Evolutionary conservation across 495 filamentous ascomycete genomes (phyloP), one percentile per base, ranked within the genome.

Genomic region (Penicillium bialowiezense): DNA sequence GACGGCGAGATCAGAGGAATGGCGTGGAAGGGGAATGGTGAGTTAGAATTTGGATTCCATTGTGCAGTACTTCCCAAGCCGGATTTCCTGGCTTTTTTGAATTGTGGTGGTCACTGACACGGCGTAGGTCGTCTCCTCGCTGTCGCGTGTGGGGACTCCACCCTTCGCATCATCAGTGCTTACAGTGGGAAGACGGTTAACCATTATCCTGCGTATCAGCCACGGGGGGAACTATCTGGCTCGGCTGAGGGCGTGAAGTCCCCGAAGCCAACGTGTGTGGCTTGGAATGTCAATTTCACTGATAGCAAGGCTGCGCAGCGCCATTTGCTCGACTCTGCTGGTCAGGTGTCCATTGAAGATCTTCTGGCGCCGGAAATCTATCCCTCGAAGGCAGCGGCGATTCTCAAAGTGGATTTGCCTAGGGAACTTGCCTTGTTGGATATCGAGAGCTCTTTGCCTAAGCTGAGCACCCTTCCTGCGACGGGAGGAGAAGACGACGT

Each of bases 1-100:
- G 70, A 64, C 28, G 77, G 76, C n/a, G 75, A 75, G 51, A 75
- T 82, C 24, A 68, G 77, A 39, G 74, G 67, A 38, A 54, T 91
- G 35, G 69, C 65, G 42, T 95, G 90, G 91, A 93, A 92, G 65
- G 79, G 77, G 39, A 87, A 93, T 66, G 91, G 90, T 88, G 68
- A 50, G 72, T 60, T 31, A 13, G 13, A 9, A 42, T 50, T 39
- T 20, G 23, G 20, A 41, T 39, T 14, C 9, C 3, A 3, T 26
- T 29, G n/a, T 26, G 23, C 4, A 3, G 23, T 26, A n/a, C 43
- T 45, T 33, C 3, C 4, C 34, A 29, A 48, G 39, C 21, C 1
- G 19, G 4, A 21, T 44, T 17, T 45, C n/a, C 17, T 33, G 18
- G 29, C 7, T 44, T 2, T 29, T 24, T 44, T 7, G 21, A 15